Evolutionary conservation across 1,139 yeast genomes (phyloP), one percentile per base, ranked within the genome.

Genomic region (Blastobotrys petasosporus): DNA sequence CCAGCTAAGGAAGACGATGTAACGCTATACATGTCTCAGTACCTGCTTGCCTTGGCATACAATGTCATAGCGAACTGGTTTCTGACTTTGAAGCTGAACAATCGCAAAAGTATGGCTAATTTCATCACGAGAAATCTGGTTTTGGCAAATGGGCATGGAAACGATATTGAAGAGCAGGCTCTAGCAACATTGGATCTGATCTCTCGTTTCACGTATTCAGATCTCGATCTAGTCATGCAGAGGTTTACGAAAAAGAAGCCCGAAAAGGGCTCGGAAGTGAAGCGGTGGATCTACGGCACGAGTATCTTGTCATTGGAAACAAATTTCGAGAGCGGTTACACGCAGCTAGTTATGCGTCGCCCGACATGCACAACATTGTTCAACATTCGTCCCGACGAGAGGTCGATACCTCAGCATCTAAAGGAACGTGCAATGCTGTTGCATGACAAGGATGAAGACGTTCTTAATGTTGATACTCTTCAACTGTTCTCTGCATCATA

Each of bases 21-120:
- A 16, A 11, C 40, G 17, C 35, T 25, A 11, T 58, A 63, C 11
- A 62, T 84, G 46, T 73, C 84, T 0, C 81, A 77, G 47, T 85
- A 84, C 59, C 70, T 82, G 32, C 65, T 77, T 23, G 70, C 79
- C 1, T 66, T 83, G 42, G 85, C 95, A 0, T 85, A 81, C 59
- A 75, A 74, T 49, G 84, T 85, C 3, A 76, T 87, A 37, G 72
- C 84, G 1, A 74, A 77, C 40, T 85, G 95, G 92, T 86, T 82
- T 56, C 64, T 85, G 54, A 79, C 82, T 46, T 74, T 86, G 58
- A 72, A 74, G 29, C 54, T 82, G 52, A 66, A 67, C n/a, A 81
- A 81, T 42, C 68, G 95, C 39, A 74, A 75, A 46, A 69, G 73
- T 39, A 60, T 85, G 39, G 75, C 84, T 1, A 74, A 85, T 2